These are phyloP conservation scores for Botryotinia narcissicola DNA, from an alignment of 2,329 filamentous ascomycete genomes.

Conservation along the genomic window DNA sequence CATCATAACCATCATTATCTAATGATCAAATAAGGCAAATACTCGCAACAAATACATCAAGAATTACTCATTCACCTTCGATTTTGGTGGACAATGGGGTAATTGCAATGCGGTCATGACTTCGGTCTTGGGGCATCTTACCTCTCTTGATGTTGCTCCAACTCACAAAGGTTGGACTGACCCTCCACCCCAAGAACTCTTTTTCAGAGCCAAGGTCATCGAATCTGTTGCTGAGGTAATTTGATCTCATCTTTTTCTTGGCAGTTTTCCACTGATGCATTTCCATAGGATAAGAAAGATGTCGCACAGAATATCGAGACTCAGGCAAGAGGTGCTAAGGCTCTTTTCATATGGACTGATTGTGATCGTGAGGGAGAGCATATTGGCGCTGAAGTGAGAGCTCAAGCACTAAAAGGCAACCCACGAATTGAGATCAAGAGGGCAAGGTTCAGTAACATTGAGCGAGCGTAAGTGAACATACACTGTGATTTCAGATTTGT, in stretches of 20 bases:
- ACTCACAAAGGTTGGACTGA: constrained; percentile 73
- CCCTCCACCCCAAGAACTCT: constrained; percentile 70
- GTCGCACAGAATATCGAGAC: constrained; percentile 83
- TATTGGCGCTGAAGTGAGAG: constrained; percentile 87
- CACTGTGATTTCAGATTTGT: neutral
- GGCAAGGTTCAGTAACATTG: constrained; percentile 93
- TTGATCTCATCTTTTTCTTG: constrained; percentile 1
- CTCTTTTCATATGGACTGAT: constrained; percentile 96
- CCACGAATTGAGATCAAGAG: constrained; percentile 73
- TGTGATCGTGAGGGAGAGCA: constrained; percentile 97
- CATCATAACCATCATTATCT: constrained; percentile 5
- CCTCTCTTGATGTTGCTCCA: constrained; percentile 70
- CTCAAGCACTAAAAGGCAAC: constrained; percentile 75
- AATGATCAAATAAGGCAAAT: constrained; percentile 26
- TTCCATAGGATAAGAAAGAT: constrained; percentile 68
- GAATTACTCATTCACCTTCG: constrained; percentile 89
- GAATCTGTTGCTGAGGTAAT: constrained; percentile 65
- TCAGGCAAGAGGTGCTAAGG: constrained; percentile 69
- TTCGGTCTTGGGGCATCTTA: constrained; percentile 85
- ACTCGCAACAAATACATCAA: constrained; percentile 67
- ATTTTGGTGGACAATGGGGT: constrained; percentile 79
- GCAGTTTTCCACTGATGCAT: constrained; percentile 12
- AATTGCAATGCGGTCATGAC: constrained; percentile 88
- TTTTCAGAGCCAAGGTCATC: constrained; percentile 74
- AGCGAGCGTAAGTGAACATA: constrained; percentile 65